Conservation (phyloP, 1,284 basidiomycete species). For the Puccinia novopanici region DNA sequence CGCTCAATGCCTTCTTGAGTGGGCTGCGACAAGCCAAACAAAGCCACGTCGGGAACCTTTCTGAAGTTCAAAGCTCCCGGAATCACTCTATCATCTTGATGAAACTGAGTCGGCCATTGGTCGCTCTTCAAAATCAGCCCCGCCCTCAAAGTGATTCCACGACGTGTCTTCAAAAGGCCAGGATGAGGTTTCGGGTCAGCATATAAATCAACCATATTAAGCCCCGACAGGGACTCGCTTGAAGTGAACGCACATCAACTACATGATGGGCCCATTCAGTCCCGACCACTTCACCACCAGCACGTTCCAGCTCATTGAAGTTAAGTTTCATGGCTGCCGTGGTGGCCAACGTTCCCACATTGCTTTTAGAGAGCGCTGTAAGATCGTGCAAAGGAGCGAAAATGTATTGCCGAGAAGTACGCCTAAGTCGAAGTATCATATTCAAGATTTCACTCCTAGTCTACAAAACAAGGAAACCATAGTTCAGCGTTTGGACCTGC, state of each 20-base stretch:
- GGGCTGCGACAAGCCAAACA: conserved; percentile 87
- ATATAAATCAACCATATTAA: not conserved
- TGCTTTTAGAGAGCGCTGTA: conserved; percentile 71
- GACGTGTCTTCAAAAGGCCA: conserved; percentile 68
- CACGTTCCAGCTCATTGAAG: conserved; percentile 68
- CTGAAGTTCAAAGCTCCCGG: conserved; percentile 94
- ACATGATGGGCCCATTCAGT: conserved; percentile 93
- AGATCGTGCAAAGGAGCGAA: conserved; percentile 87
- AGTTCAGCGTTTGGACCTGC: conserved; percentile 1
- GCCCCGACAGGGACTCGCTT: not conserved
- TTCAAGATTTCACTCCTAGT: conserved; percentile 51
- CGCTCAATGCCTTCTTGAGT: conserved; percentile 84
- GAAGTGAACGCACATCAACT: conserved; percentile 68
- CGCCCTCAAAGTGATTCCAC: conserved; percentile 86
- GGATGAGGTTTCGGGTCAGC: not conserved
- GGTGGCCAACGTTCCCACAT: conserved; percentile 63
- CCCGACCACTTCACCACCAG: conserved; percentile 81
- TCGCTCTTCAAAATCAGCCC: conserved; percentile 79
- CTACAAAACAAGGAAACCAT: conserved; percentile 40
- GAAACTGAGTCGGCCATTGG: conserved; percentile 77
- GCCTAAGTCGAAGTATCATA: conserved; percentile 72
- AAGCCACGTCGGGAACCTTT: conserved; percentile 75
- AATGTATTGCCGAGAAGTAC: conserved; percentile 75
- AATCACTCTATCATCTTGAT: conserved; percentile 60
- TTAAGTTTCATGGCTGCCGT: conserved; percentile 54